These are phyloP conservation scores for Nannizziopsis barbatae DNA, from an alignment of 2,329 filamentous ascomycete species.

Conservation along the genomic window DNA sequence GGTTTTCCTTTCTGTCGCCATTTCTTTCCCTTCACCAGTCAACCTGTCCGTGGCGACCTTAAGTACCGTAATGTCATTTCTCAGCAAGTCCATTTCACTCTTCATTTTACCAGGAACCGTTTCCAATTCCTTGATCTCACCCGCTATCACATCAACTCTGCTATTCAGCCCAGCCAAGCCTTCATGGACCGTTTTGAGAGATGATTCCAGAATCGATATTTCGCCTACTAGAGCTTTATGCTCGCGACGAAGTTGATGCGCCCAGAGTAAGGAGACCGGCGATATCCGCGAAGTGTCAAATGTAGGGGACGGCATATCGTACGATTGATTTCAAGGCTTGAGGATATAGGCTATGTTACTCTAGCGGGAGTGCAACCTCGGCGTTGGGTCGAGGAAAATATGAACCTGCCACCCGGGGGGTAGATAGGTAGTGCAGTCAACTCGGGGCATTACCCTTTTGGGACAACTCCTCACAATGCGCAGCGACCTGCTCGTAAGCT, in stretches of 20 bases:
- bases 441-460: no score
- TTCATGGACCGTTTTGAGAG: slow-evolving; percentile 3
- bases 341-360: no score
- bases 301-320: neutral
- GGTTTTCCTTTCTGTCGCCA: neutral
- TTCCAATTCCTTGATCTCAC: slow-evolving; percentile 1
- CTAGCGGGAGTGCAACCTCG: no score
- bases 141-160: neutral
- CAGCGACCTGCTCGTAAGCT: no score
- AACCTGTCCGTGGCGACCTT: slow-evolving; percentile 5
- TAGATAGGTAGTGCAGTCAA: neutral
- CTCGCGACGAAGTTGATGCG: slow-evolving; percentile 30
- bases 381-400: no score
- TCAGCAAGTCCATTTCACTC: slow-evolving; percentile 1
- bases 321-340: no score
- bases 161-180: neutral
- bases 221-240: slow-evolving; percentile 24
- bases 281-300: slow-evolving; percentile 1
- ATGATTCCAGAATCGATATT: slow-evolving; percentile 19
- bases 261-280: slow-evolving; percentile 27
- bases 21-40: neutral
- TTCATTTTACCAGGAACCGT: slow-evolving; percentile 1
- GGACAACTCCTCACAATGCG: no score
- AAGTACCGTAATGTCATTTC: slow-evolving; percentile 1
- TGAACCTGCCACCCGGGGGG: no score